Base-by-base conservation (phyloP, 192 early-diverging fungal species). In the Coemansia sp. region DNA sequence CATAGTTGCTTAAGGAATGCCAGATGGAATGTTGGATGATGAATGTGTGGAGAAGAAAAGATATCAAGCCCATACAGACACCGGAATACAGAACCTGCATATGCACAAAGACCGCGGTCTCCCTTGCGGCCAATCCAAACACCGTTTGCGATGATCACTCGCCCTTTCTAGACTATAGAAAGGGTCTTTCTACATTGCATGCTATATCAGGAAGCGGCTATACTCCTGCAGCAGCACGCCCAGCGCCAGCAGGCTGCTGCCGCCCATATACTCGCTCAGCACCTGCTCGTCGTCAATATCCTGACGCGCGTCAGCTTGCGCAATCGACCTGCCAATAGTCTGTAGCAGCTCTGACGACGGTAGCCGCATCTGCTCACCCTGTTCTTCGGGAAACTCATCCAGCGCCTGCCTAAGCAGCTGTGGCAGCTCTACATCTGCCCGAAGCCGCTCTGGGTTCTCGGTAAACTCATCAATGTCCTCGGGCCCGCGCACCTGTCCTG, bases 171-270 rank as follows among this genome's bases (percentile, higher is more conserved):
- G 41, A 10, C 15, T 43, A n/a, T 43, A 15, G 9, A 43, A 43
- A 43, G 41, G 0, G 37, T 11, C 41, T 43, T 43, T 43, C 41
- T 43, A 43, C 41, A 43, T n/a, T 43, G 41, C 41, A 32, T 12
- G 41, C 14, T 53, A 72, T 24, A 82, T n/a, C 4, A 82, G 58
- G 47, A 65, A 50, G 23, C 57, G 57, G 57, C 66, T 62, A 53
- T 82, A 65, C 35, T 82, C 79, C 45, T 82, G 79, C 17, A 82
- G 61, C 23, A 82, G 50, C 15, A 82, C 61, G 7, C 79, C 79
- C 29, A 75, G 54, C 23, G 79, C 79, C 53, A 82, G 67, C 54
- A 82, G 64, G 27, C 72, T 66, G 73, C 79, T 72, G 15, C 69
- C 69, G 52, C 65, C 59, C 63, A 81, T 71, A 17, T 48, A 23